Evolutionary conservation across 371 early-diverging fungal genomes (phyloP).

Genomic region (Mucor ambiguus): DNA sequence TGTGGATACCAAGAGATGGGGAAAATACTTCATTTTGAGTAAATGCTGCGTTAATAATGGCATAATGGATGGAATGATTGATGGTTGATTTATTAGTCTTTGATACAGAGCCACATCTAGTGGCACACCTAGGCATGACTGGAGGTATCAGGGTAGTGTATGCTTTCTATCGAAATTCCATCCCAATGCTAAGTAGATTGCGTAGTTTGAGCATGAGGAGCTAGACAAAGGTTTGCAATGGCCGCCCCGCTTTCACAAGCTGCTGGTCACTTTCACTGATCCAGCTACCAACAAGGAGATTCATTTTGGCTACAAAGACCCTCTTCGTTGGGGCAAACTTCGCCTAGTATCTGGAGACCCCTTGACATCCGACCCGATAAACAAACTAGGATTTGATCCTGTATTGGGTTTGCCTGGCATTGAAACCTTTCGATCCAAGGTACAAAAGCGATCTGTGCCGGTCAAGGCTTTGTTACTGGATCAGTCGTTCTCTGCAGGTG

Average conservation of each 20-base stretch:
- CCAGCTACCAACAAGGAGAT: slow-evolving; percentile 17
- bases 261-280: slow-evolving; percentile 39
- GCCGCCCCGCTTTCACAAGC: slow-evolving; percentile 63
- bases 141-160: slow-evolving; percentile 32
- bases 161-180: not conserved
- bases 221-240: slow-evolving; percentile 29
- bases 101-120: slow-evolving; percentile 41
- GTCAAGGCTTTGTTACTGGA: slow-evolving; percentile 65
- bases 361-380: slow-evolving; percentile 45
- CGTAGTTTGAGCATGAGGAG: slow-evolving; percentile 44
- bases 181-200: not conserved
- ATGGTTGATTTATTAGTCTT: slow-evolving; percentile 25
- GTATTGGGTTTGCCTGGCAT: slow-evolving; percentile 44
- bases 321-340: slow-evolving; percentile 55
- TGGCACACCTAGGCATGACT: slow-evolving; percentile 67
- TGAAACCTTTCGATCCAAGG: slow-evolving; percentile 34
- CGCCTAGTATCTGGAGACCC: slow-evolving; percentile 51
- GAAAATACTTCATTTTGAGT: slow-evolving; percentile 62
- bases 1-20: slow-evolving; percentile 55
- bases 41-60: not conserved
- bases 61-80: not conserved
- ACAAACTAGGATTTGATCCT: slow-evolving; percentile 66
- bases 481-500: slow-evolving; percentile 66
- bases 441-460: slow-evolving; percentile 43
- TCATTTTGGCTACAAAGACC: slow-evolving; percentile 57